A percentile compares a stretch with the other conserved stretches of the same genome.
Conservation (phyloP, 2,329 filamentous ascomycete species). For the Calonectria pteridis region DNA sequence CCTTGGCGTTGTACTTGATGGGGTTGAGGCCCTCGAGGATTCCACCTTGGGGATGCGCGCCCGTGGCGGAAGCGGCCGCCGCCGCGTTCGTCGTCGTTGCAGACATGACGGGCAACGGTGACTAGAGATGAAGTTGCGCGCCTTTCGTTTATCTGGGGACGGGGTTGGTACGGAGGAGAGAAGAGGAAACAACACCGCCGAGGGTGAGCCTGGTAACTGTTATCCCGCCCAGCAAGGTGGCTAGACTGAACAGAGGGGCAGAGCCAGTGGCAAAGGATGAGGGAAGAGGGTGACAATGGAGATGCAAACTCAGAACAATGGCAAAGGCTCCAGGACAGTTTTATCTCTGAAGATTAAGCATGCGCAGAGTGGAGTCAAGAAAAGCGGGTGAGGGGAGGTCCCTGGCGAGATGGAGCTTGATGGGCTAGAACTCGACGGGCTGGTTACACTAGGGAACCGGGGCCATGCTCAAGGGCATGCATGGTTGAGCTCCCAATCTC, state of each 20-base stretch:
- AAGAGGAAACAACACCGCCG: not conserved
- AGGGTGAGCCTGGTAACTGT: not conserved
- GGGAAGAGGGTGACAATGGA: not conserved
- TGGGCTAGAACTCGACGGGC: not conserved
- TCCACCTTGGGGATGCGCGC: conserved; percentile 63
- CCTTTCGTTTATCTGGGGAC: not conserved
- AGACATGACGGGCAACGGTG: conserved; percentile 31
- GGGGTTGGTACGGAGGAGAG: not conserved
- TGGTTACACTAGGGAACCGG: not conserved
- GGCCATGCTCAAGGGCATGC: not conserved
- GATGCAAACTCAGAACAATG: not conserved
- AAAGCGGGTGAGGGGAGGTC: not conserved
- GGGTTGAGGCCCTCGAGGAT: conserved; percentile 80
- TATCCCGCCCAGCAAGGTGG: not conserved
- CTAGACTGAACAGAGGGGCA: not conserved
- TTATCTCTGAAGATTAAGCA: conserved; percentile 3
- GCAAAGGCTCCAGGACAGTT: not conserved
- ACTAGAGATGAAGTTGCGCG: not conserved
- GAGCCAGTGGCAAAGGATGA: not conserved
- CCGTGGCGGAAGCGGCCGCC: conserved; percentile 46
- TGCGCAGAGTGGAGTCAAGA: not conserved
- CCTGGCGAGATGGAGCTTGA: not conserved
- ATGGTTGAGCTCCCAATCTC: not conserved
- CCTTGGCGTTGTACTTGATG: conserved; percentile 74
- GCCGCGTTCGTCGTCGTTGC: conserved; percentile 39